Evolutionary conservation across 768 basidiomycete genomes (phyloP), one percentile per base, ranked within the genome.

Genomic region (Boletus bicolor): DNA sequence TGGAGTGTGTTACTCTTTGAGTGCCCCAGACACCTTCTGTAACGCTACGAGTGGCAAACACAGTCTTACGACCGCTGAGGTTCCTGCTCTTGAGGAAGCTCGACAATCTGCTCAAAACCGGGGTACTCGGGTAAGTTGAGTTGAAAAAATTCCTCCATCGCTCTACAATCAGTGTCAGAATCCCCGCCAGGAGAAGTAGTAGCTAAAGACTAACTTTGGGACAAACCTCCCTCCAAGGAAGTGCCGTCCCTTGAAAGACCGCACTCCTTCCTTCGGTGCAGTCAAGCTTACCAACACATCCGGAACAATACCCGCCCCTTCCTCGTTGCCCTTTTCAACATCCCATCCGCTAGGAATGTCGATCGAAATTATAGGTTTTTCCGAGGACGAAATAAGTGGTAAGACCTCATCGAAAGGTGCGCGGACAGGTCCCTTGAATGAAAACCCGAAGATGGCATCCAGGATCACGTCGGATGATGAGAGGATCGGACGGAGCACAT

Each of bases 291-390:
- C 73, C 43, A 99, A 74, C 7, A 91, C 89, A 52, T 90, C 83
- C 0, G 96, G 89, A 17, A 82, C 72, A 48, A 98, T 73, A 82
- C 89, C 58, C 8, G 46, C 15, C 77, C 71, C 15, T 76, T 80
- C 44, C 71, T 75, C 5, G 73, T 75, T 49, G 80, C 96, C 96
- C 21, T 78, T 73, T 62, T 95, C 91, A 24, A 98, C 93, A 64
- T 94, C 85, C 97, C 97, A 99, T 8, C 95, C 97, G 1, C 89
- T 92, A 0, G 97, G 97, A 46, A 99, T 93, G 71, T 99, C 97
- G 4, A 99, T 89, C 2, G 90, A 92, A 28, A 99, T 82, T 64
- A 98, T 89, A 0, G 97, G 95, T 14, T 91, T 76, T 7, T 77
- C 70, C 5, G 86, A 85, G 15, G 77, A 66, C 2, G 80, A 75